Conservation (phyloP, 2,329 filamentous ascomycete species). For the Corinectria fuckeliana region DNA sequence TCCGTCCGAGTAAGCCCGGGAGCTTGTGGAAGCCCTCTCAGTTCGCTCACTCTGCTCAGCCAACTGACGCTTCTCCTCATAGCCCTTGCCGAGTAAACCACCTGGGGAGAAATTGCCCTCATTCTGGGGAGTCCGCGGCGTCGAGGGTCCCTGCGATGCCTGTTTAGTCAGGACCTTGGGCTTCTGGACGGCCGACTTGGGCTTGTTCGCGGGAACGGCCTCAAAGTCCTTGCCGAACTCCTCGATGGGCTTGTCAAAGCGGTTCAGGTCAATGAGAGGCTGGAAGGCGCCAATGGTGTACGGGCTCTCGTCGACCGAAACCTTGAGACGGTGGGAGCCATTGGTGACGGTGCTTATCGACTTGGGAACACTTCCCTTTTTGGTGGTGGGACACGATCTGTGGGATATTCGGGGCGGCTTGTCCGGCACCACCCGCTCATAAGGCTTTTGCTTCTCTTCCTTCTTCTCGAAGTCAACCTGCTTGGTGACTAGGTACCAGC, state of each 20-base stretch:
- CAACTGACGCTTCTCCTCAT: slow-evolving; percentile 54
- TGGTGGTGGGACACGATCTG: slow-evolving; percentile 5
- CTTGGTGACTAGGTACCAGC: slow-evolving; percentile 86
- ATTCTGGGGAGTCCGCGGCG: slow-evolving; percentile 21
- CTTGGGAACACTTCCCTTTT: slow-evolving; percentile 51
- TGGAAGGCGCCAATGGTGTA: slow-evolving; percentile 73
- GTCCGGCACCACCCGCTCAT: slow-evolving; percentile 10
- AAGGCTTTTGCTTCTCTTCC: slow-evolving; percentile 19
- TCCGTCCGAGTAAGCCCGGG: slow-evolving; percentile 35
- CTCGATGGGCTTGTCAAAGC: slow-evolving; percentile 61
- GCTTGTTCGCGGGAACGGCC: slow-evolving; percentile 27
- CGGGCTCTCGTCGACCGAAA: slow-evolving; percentile 53
- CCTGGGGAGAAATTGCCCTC: slow-evolving; percentile 55
- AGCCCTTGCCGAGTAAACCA: slow-evolving; percentile 59
- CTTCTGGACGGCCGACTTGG: slow-evolving; percentile 7
- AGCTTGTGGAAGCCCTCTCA: slow-evolving; percentile 37
- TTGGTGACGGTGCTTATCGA: slow-evolving; percentile 26
- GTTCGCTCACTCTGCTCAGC: slow-evolving; percentile 35
- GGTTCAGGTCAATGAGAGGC: slow-evolving; percentile 69
- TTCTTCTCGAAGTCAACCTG: slow-evolving; percentile 58
- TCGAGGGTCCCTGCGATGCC: slow-evolving; percentile 39
- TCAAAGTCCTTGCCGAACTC: slow-evolving; percentile 56
- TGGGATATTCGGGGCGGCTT: slow-evolving; percentile 22
- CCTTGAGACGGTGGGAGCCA: slow-evolving; percentile 43
- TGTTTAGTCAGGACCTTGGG: slow-evolving; percentile 27